These are phyloP conservation scores for Zymoseptoria crescenta DNA, from an alignment of 2,329 filamentous ascomycete species.

Conservation along the genomic window DNA sequence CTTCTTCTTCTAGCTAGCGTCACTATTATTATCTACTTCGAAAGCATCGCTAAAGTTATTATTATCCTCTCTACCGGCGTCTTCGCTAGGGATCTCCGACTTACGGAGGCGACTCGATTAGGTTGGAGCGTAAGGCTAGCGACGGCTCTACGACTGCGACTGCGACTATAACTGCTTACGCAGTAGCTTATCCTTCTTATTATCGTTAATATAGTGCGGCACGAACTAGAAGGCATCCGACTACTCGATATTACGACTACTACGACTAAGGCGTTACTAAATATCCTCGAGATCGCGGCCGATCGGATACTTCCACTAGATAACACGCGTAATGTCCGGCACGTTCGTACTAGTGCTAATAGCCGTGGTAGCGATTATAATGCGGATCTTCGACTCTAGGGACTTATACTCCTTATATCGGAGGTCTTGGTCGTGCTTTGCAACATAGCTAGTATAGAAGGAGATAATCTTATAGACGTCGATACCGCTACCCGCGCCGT, in stretches of 20 bases:
- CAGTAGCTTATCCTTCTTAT: not conserved
- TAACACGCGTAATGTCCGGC: not conserved
- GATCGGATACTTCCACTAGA: not conserved
- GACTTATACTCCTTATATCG: not conserved
- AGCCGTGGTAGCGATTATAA: not conserved
- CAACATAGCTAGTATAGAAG: slow-evolving; percentile 2
- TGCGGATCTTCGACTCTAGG: not conserved
- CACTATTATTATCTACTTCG: not conserved
- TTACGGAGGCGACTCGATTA: not conserved
- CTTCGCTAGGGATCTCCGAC: not conserved
- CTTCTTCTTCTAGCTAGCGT: not conserved
- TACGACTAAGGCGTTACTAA: not conserved
- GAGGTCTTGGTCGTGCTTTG: not conserved
- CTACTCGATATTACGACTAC: not conserved
- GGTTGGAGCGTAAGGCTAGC: not conserved
- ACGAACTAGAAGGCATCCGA: not conserved
- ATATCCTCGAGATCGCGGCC: not conserved
- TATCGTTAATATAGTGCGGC: not conserved
- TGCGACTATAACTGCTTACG: not conserved
- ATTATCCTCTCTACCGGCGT: not conserved
- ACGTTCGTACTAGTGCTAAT: not conserved
- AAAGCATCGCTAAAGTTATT: not conserved
- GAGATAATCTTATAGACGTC: not conserved
- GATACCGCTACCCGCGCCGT: not conserved
- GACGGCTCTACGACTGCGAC: too few species aligned